Evolutionary conservation across 2,329 filamentous ascomycete genomes (phyloP).

Genomic region (Stylonectria norvegica): DNA sequence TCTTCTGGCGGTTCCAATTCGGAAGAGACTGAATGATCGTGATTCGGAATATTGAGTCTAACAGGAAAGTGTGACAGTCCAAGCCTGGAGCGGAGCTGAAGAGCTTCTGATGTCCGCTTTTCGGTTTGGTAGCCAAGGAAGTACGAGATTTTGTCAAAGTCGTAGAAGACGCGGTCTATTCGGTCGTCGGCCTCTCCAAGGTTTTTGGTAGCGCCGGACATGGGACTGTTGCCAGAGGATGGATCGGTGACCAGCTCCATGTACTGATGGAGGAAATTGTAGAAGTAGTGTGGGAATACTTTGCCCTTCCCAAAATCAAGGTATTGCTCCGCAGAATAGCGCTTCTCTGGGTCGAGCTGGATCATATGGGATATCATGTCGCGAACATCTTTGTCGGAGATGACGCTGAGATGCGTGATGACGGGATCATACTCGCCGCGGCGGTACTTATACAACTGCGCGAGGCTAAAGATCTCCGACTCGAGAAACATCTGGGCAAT

Average conservation of each 20-base stretch:
- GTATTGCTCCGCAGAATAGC: conserved; percentile 92
- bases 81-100: conserved; percentile 37
- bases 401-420: conserved; percentile 75
- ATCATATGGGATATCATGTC: conserved; percentile 96
- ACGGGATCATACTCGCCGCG: conserved; percentile 88
- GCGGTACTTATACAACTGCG: conserved; percentile 91
- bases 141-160: conserved; percentile 97
- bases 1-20: conserved; percentile 63
- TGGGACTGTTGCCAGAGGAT: conserved; percentile 69
- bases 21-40: conserved; percentile 66
- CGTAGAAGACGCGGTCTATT: conserved; percentile 87
- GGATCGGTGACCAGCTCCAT: conserved; percentile 95
- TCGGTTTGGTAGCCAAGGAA: conserved; percentile 74
- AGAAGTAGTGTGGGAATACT: conserved; percentile 95
- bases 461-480: conserved; percentile 93
- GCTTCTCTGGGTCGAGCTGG: conserved; percentile 83
- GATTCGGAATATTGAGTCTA: conserved; percentile 80
- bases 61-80: conserved; percentile 70
- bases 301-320: conserved; percentile 88
- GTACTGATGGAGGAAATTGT: conserved; percentile 94
- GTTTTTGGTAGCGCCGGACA: conserved; percentile 65
- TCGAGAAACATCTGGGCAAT: conserved; percentile 96
- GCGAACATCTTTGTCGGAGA: conserved; percentile 81
- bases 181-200: conserved; percentile 86
- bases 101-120: conserved; percentile 31